These are phyloP conservation scores for Candida fluviatilis DNA, from an alignment of 805 yeast genomes.

Conservation along the genomic window DNA sequence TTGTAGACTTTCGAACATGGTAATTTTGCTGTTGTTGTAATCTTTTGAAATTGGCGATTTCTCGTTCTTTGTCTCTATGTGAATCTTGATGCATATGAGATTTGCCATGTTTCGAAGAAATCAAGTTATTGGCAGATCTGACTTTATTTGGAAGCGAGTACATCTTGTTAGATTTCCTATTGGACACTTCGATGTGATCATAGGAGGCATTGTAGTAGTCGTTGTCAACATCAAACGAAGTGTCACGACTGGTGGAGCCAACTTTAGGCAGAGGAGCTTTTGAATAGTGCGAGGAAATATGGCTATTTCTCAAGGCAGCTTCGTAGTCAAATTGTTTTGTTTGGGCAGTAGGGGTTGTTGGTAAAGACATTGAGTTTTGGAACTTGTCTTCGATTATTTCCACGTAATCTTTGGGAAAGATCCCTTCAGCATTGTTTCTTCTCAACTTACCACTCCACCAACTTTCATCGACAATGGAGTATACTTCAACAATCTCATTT, in stretches of 20 bases:
- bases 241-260: slow-evolving; percentile 7
- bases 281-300: not conserved
- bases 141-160: slow-evolving; percentile 8
- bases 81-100: slow-evolving; percentile 16
- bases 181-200: slow-evolving; percentile 9
- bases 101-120: slow-evolving; percentile 14
- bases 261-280: slow-evolving; percentile 11
- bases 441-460: slow-evolving; percentile 87
- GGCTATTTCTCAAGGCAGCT: not conserved
- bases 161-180: slow-evolving; percentile 2
- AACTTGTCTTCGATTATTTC: slow-evolving; percentile 42
- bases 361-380: slow-evolving; percentile 14
- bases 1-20: too few species aligned
- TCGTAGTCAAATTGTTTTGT: slow-evolving; percentile 1
- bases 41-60: slow-evolving; percentile 25
- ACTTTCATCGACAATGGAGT: slow-evolving; percentile 74
- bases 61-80: slow-evolving; percentile 20
- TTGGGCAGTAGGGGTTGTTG: slow-evolving; percentile 12
- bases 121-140: slow-evolving; percentile 13
- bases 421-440: slow-evolving; percentile 78
- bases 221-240: slow-evolving; percentile 15
- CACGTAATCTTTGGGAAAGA: slow-evolving; percentile 86
- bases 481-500: slow-evolving; percentile 86
- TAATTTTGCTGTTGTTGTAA: slow-evolving; percentile 29
- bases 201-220: slow-evolving; percentile 18